Percentiles rank a stretch among this genome's conserved stretches.
Evolutionary conservation across 2,329 filamentous ascomycete genomes (phyloP).

Genomic region (Pyrenophora seminiperda): DNA sequence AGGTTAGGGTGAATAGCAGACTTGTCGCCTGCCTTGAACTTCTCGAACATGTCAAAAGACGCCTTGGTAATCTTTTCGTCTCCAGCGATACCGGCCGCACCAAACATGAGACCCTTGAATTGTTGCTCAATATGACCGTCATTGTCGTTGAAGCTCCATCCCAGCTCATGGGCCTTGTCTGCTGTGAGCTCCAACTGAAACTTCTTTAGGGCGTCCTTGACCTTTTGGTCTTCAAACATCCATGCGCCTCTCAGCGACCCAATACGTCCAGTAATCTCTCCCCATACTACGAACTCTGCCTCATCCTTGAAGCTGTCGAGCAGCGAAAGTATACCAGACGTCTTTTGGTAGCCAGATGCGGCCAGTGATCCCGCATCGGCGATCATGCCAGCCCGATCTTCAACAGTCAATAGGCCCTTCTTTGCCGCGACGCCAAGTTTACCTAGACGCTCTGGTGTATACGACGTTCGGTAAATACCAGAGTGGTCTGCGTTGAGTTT

Average conservation of each 20-base stretch:
- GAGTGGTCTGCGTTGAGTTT: slow-evolving; percentile 97
- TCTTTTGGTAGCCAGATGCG: slow-evolving; percentile 89
- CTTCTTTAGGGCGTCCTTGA: slow-evolving; percentile 75
- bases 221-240: slow-evolving; percentile 80
- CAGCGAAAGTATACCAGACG: slow-evolving; percentile 83
- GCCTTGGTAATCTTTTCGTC: slow-evolving; percentile 79
- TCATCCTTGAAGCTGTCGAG: slow-evolving; percentile 83
- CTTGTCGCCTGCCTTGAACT: slow-evolving; percentile 78
- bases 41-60: slow-evolving; percentile 87
- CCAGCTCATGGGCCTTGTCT: slow-evolving; percentile 80
- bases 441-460: slow-evolving; percentile 78
- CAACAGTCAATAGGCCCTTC: slow-evolving; percentile 77
- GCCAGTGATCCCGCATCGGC: slow-evolving; percentile 89
- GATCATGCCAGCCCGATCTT: slow-evolving; percentile 91
- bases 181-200: slow-evolving; percentile 82
- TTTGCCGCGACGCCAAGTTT: slow-evolving; percentile 90
- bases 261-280: slow-evolving; percentile 82
- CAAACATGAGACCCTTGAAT: slow-evolving; percentile 92
- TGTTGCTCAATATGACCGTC: slow-evolving; percentile 92
- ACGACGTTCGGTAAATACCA: slow-evolving; percentile 88
- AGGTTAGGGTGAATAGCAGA: slow-evolving; percentile 90
- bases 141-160: slow-evolving; percentile 82
- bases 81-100: slow-evolving; percentile 77
- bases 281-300: slow-evolving; percentile 91
- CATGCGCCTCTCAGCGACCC: slow-evolving; percentile 81